These are phyloP conservation scores for Berberis vulgaris DNA, from an alignment of 164 flowering plant species.

Conservation along the genomic window DNA sequence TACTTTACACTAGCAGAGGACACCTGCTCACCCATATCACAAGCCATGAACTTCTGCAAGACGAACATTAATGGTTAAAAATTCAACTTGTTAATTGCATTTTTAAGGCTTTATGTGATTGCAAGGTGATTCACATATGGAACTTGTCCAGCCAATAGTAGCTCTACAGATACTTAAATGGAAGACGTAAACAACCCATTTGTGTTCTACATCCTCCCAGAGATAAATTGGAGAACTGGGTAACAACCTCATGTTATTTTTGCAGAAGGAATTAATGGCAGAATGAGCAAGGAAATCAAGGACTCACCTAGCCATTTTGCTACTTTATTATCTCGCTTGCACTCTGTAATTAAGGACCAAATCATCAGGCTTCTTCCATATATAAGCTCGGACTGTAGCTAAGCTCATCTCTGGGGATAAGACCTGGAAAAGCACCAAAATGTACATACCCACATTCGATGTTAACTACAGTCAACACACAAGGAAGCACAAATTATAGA, in stretches of 20 bases:
- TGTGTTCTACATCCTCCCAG: too few relatives aligned
- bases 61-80: too few relatives aligned
- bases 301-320: not conserved
- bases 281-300: not conserved
- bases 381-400: slow-evolving; percentile 85
- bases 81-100: too few relatives aligned
- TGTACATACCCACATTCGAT: not conserved
- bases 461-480: not conserved
- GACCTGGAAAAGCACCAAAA: slow-evolving; percentile 35
- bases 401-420: slow-evolving; percentile 93
- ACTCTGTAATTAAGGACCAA: slow-evolving; percentile 82
- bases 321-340: slow-evolving; percentile 3
- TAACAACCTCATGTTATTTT: too few relatives aligned
- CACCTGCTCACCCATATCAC: not conserved
- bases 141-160: too few relatives aligned
- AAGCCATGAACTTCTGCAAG: not conserved
- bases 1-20: not conserved
- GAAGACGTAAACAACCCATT: too few relatives aligned
- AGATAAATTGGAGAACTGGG: too few relatives aligned
- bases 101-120: too few relatives aligned
- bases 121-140: too few relatives aligned
- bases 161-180: too few relatives aligned
- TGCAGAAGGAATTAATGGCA: not conserved
- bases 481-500: too few relatives aligned
- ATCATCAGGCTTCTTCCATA: slow-evolving; percentile 98